phyloP scores from a whole-genome alignment of 108 stramenopile genomes.

The Chaetoceros muelleri region DNA sequence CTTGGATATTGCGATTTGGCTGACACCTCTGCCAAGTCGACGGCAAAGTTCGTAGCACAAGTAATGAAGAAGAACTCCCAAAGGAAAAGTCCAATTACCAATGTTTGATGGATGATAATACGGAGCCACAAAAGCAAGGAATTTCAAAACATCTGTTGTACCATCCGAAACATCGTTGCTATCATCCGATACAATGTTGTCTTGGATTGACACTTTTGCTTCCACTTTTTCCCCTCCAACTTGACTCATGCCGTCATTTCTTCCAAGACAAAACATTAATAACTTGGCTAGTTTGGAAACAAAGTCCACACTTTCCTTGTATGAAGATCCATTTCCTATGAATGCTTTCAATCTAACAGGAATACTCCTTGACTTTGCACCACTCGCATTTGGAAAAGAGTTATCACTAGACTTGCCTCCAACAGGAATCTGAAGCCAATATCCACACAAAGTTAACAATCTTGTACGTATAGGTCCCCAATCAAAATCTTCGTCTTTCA shows the following conservation, averaged over 20 bases:
- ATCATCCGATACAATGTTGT: neutral
- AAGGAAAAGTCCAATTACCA: slow-evolving; percentile 79
- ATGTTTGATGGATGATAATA: slow-evolving; percentile 88
- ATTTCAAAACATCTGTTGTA: slow-evolving; percentile 60
- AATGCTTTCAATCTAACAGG: slow-evolving; percentile 64
- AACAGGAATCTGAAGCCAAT: slow-evolving; percentile 79
- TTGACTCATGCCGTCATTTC: neutral
- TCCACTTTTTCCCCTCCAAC: slow-evolving; percentile 6
- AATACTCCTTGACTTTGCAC: slow-evolving; percentile 43
- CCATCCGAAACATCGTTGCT: slow-evolving; percentile 42
- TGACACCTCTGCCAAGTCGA: slow-evolving; percentile 56
- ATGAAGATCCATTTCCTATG: slow-evolving; percentile 45
- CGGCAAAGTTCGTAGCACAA: slow-evolving; percentile 65
- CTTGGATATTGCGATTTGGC: slow-evolving; percentile 31
- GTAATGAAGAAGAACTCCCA: slow-evolving; percentile 83
- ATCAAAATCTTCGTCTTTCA: slow-evolving; percentile 35
- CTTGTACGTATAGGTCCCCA: slow-evolving; percentile 64
- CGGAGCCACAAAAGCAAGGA: slow-evolving; percentile 68
- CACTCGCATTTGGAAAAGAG: slow-evolving; percentile 48
- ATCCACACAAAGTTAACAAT: slow-evolving; percentile 57
- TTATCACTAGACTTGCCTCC: slow-evolving; percentile 68
- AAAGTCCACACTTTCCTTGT: slow-evolving; percentile 83
- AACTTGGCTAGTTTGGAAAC: slow-evolving; percentile 72
- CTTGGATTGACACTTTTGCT: neutral
- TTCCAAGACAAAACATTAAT: slow-evolving; percentile 61